Conservation (phyloP, 139 green algal genomes). For the Volvox africanus region DNA sequence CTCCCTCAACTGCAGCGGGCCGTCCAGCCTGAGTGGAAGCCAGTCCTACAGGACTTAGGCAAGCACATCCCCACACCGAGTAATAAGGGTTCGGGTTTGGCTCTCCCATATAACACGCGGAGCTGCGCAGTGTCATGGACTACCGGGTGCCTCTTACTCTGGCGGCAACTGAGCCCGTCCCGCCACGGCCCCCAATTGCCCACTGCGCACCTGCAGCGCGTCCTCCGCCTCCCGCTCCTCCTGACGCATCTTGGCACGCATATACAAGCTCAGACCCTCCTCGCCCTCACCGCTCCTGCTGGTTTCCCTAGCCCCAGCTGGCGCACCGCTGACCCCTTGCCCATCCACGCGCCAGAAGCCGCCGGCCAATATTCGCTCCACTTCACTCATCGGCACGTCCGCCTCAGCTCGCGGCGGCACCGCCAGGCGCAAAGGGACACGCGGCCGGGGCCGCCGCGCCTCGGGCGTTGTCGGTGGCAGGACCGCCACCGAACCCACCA, state of each 20-base stretch:
- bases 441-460: neutral
- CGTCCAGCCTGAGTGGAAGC: too few relatives aligned
- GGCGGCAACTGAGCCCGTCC: too few relatives aligned
- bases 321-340: neutral
- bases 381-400: constrained; percentile 32
- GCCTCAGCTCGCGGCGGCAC: constrained; percentile 3
- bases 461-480: neutral
- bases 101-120: too few relatives aligned
- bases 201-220: constrained; percentile 36
- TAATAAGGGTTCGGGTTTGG: too few relatives aligned
- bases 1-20: too few relatives aligned
- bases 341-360: constrained; percentile 14
- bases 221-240: constrained; percentile 49
- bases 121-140: too few relatives aligned
- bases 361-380: constrained; percentile 47
- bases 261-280: constrained; percentile 39
- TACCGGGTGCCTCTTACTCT: too few relatives aligned
- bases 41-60: too few relatives aligned
- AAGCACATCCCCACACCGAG: too few relatives aligned
- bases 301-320: neutral
- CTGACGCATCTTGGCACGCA: constrained; percentile 40
- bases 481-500: too few relatives aligned
- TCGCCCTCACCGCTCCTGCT: neutral
- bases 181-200: too few relatives aligned
- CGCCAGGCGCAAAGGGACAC: neutral